Conservation (phyloP, 805 yeast genomes). For the Yamadazyma scolyti region DNA sequence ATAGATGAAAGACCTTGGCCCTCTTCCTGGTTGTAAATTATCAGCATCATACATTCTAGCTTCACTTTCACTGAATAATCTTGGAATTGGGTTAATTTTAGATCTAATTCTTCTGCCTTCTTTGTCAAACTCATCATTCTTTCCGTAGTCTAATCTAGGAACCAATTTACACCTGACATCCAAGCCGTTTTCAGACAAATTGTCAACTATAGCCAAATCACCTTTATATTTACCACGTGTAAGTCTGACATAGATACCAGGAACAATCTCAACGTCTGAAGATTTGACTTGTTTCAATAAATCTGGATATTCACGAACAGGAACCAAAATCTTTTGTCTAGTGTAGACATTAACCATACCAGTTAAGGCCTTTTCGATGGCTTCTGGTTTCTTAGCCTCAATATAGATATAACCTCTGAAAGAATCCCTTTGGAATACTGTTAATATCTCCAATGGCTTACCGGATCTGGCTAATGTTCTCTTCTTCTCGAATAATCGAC, state of each 20-base stretch:
- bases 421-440: conserved; percentile 92
- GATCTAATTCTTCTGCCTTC: conserved; percentile 46
- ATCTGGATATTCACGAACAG: conserved; percentile 93
- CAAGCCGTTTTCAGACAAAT: conserved; percentile 88
- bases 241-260: conserved; percentile 89
- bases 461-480: conserved; percentile 69
- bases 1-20: conserved; percentile 61
- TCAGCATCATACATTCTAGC: conserved; percentile 82
- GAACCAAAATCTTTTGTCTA: conserved; percentile 77
- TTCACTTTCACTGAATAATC: conserved; percentile 83
- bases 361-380: conserved; percentile 80
- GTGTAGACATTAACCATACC: conserved; percentile 86
- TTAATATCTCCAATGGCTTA: conserved; percentile 76
- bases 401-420: conserved; percentile 89
- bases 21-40: conserved; percentile 62
- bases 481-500: conserved; percentile 80
- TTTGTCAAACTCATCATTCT: conserved; percentile 48
- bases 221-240: conserved; percentile 89
- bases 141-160: conserved; percentile 91
- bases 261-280: conserved; percentile 80
- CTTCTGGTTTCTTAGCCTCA: conserved; percentile 91
- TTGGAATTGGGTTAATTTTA: conserved; percentile 76
- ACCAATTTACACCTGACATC: conserved; percentile 92
- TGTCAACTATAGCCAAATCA: conserved; percentile 90
- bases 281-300: conserved; percentile 85